Evolutionary conservation across 1,284 basidiomycete species (phyloP).

Genomic region (Butyriboletus appendiculatus): DNA sequence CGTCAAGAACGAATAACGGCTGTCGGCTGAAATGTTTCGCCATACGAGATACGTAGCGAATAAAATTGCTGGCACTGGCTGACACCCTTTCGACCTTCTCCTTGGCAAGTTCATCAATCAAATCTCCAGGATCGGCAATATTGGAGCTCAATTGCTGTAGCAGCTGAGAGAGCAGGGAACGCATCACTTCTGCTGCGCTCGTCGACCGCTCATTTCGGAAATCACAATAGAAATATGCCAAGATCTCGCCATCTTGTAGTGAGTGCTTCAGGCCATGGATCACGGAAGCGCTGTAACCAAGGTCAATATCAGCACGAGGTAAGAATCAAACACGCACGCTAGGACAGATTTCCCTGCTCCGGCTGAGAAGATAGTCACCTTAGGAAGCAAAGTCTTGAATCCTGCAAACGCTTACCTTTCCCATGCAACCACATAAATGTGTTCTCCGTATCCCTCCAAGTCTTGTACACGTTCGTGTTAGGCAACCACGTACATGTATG

Average conservation of each 20-base stretch:
- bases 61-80: background rate
- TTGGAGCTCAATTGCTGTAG: background rate
- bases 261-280: background rate
- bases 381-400: background rate
- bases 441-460: background rate
- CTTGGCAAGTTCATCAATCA: background rate
- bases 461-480: background rate
- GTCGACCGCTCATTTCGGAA: conserved; percentile 12
- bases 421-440: conserved; percentile 11
- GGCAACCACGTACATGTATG: conserved; percentile 7
- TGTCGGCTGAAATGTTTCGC: background rate
- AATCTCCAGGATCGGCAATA: background rate
- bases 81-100: background rate
- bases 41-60: background rate
- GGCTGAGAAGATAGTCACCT: background rate
- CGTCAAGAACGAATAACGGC: conserved; percentile 13
- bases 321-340: background rate
- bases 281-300: background rate
- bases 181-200: conserved; percentile 6
- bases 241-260: background rate
- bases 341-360: background rate
- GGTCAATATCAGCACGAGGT: background rate
- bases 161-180: conserved; percentile 10
- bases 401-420: background rate
- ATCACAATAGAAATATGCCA: conserved; percentile 13